These are phyloP conservation scores for Fragilariopsis cylindrus DNA, from an alignment of 108 stramenopile genomes.

Conservation along the genomic window DNA sequence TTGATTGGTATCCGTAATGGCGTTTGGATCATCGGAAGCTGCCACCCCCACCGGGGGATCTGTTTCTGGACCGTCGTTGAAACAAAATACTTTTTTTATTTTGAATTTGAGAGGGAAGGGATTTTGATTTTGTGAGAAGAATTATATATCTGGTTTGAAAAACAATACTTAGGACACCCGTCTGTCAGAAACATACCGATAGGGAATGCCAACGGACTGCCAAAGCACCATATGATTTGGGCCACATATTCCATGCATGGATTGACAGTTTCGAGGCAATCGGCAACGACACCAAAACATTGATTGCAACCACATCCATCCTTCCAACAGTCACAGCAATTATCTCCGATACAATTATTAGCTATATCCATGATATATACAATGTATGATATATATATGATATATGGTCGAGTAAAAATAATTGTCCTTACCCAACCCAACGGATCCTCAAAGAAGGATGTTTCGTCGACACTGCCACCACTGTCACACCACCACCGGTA, in stretches of 20 bases:
- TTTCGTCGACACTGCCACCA: no score
- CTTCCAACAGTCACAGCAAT: conserved; percentile 53
- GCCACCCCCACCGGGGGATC: conserved; percentile 51
- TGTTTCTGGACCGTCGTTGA: conserved; percentile 48
- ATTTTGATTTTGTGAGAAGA: no score
- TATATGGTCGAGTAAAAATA: no score
- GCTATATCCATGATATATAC: neutral
- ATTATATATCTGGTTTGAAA: no score
- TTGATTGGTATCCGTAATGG: conserved; percentile 33
- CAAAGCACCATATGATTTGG: conserved; percentile 59
- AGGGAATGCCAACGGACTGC: conserved; percentile 68
- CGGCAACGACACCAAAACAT: conserved; percentile 41
- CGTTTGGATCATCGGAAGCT: conserved; percentile 49
- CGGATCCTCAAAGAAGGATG: no score
- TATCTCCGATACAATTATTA: neutral
- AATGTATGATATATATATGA: no score
- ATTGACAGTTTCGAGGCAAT: conserved; percentile 47
- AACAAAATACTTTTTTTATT: conserved; percentile 44
- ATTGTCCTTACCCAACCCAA: no score
- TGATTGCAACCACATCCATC: conserved; percentile 47
- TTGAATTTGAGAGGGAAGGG: no score
- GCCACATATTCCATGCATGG: conserved; percentile 49
- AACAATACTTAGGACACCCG: no score
- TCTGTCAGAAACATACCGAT: neutral
- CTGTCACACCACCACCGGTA: no score